A percentile compares a stretch with the other conserved stretches of the same genome.
Conservation (phyloP, 2,329 filamentous ascomycete genomes). For the Claviceps fusiformis region DNA sequence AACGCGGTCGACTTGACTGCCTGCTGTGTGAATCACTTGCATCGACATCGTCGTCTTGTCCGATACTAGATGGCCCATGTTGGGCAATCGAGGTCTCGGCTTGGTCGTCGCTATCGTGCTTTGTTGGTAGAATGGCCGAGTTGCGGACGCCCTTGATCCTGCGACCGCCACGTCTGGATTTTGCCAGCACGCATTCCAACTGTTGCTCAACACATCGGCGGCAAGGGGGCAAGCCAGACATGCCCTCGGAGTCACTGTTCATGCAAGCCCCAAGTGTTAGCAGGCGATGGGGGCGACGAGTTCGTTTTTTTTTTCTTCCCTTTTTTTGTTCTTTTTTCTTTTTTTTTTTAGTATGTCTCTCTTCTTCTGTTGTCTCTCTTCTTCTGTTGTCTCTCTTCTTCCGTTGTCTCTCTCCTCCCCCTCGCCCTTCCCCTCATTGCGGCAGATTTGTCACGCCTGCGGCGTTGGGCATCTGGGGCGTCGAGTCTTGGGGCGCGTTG, state of each 20-base stretch:
- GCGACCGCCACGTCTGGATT: constrained; percentile 24
- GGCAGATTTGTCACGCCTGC: too few species aligned
- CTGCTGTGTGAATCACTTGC: constrained; percentile 3
- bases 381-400: too few species aligned
- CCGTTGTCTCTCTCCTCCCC: too few species aligned
- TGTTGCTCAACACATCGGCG: constrained; percentile 24
- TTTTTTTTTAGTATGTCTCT: too few species aligned
- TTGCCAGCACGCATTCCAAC: constrained; percentile 26
- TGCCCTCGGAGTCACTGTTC: constrained; percentile 18
- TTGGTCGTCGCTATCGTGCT: background rate
- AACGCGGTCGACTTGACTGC: background rate
- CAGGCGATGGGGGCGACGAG: background rate
- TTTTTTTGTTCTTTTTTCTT: too few species aligned
- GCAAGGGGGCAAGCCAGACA: constrained; percentile 23
- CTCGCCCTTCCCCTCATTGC: too few species aligned
- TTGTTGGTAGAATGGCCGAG: constrained; percentile 4
- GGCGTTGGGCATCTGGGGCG: too few species aligned
- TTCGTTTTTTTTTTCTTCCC: background rate
- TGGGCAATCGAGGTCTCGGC: background rate
- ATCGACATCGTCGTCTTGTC: constrained; percentile 7
- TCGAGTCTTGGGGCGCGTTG: too few species aligned
- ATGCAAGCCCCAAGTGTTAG: constrained; percentile 3
- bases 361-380: too few species aligned
- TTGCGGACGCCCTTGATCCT: constrained; percentile 17
- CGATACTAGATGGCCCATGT: background rate